Evolutionary conservation across 352 stramenopile genomes (phyloP).

Genomic region (Thraustochytrium striatum): DNA sequence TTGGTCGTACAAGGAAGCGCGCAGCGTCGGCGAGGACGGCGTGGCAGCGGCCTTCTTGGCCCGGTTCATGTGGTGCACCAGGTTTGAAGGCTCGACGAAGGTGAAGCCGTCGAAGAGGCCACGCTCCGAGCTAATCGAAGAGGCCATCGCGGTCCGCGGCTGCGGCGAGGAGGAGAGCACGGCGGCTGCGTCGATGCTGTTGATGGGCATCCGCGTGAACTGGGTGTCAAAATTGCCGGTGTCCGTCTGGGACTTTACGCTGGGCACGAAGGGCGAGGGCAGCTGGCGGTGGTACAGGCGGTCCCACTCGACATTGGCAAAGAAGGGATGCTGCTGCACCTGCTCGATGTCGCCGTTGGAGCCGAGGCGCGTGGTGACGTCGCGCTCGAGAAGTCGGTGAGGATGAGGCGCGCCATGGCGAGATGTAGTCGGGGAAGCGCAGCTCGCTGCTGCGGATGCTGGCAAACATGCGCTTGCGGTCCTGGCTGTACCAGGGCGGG

Average conservation of each 20-base stretch:
- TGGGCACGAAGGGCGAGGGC: slow-evolving; percentile 10
- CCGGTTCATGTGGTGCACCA: slow-evolving; percentile 26
- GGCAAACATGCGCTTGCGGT: slow-evolving; percentile 92
- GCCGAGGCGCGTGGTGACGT: slow-evolving; percentile 86
- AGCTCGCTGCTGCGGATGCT: slow-evolving; percentile 92
- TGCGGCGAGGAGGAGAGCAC: background rate
- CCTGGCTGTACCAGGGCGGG: slow-evolving; percentile 87
- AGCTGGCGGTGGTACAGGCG: slow-evolving; percentile 60
- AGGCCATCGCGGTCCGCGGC: background rate
- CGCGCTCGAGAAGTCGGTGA: slow-evolving; percentile 54
- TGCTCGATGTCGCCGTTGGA: slow-evolving; percentile 76
- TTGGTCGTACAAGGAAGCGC: no score
- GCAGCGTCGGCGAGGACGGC: no score
- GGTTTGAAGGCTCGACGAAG: background rate
- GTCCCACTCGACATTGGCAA: slow-evolving; percentile 81
- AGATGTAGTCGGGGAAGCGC: slow-evolving; percentile 76
- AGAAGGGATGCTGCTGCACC: slow-evolving; percentile 84
- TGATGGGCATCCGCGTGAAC: slow-evolving; percentile 43
- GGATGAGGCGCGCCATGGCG: slow-evolving; percentile 54
- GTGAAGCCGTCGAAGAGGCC: slow-evolving; percentile 41
- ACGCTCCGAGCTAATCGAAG: background rate
- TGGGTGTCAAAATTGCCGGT: slow-evolving; percentile 44
- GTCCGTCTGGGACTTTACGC: slow-evolving; percentile 19
- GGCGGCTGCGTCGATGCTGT: slow-evolving; percentile 22
- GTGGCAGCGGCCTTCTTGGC: no score